Conservation (phyloP, 371 early-diverging fungal genomes). For the Saksenaea vasiformis region DNA sequence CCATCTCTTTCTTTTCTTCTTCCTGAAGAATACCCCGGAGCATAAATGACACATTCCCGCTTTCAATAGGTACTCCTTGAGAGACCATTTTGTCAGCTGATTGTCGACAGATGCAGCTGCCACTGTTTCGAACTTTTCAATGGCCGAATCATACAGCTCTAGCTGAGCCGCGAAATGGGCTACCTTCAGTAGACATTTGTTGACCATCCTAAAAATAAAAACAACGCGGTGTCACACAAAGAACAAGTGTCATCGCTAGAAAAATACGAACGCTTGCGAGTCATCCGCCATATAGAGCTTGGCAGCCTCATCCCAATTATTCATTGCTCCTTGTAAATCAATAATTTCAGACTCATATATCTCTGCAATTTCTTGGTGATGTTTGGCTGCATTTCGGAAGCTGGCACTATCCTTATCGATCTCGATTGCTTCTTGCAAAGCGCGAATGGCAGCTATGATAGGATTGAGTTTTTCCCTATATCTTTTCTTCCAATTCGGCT, state of each 20-base stretch:
- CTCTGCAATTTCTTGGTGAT: slow-evolving; percentile 92
- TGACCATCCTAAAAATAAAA: slow-evolving; percentile 53
- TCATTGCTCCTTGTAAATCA: slow-evolving; percentile 81
- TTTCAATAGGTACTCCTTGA: slow-evolving; percentile 94
- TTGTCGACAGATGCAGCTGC: slow-evolving; percentile 84
- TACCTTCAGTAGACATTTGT: slow-evolving; percentile 88
- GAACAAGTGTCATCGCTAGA: neutral
- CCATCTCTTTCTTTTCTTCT: neutral
- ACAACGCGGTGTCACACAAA: neutral
- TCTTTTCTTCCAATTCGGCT: neutral
- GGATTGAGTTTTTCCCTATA: neutral
- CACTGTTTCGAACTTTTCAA: slow-evolving; percentile 85
- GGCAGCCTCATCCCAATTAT: slow-evolving; percentile 87
- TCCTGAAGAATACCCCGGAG: slow-evolving; percentile 49
- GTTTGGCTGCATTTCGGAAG: slow-evolving; percentile 89
- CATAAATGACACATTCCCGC: slow-evolving; percentile 89
- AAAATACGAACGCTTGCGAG: slow-evolving; percentile 72
- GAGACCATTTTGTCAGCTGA: slow-evolving; percentile 90
- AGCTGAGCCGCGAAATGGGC: slow-evolving; percentile 89
- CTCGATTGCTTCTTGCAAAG: slow-evolving; percentile 72
- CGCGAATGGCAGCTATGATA: slow-evolving; percentile 69
- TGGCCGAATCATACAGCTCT: slow-evolving; percentile 86
- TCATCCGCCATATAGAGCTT: slow-evolving; percentile 92
- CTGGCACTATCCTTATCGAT: slow-evolving; percentile 83
- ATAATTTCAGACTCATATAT: slow-evolving; percentile 89